Conservation (phyloP, 2,329 filamentous ascomycete species). For the Apiospora marii region DNA sequence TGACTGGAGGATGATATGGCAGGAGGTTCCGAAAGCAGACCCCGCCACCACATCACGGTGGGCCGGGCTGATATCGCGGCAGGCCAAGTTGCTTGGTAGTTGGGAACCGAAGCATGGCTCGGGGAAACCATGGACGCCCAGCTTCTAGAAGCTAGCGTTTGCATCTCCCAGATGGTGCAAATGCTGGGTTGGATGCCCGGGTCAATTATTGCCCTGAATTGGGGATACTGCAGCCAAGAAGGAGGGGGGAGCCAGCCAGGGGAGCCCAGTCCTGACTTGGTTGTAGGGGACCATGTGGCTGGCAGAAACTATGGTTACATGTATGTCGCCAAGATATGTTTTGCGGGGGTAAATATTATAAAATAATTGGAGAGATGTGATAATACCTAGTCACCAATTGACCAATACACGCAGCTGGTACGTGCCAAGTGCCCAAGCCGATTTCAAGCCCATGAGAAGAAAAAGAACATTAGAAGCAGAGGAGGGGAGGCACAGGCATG, state of each 20-base stretch:
- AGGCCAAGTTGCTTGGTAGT: conserved; percentile 27
- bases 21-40: conserved; percentile 30
- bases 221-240: conserved; percentile 9
- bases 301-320: not conserved
- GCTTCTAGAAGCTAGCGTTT: not conserved
- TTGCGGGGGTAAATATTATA: not conserved
- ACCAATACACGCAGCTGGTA: too few species aligned
- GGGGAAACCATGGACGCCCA: conserved; percentile 13
- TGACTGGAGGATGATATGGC: conserved; percentile 4
- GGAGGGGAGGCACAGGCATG: too few species aligned
- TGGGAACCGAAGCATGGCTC: not conserved
- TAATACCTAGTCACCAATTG: too few species aligned
- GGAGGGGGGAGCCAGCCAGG: not conserved
- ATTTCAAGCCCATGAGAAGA: too few species aligned
- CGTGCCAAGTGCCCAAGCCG: too few species aligned
- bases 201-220: conserved; percentile 23
- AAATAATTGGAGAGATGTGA: too few species aligned
- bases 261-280: not conserved
- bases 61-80: conserved; percentile 38
- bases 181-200: not conserved
- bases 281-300: not conserved
- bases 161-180: conserved; percentile 4
- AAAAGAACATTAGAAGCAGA: too few species aligned
- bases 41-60: conserved; percentile 37
- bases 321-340: not conserved